These are phyloP conservation scores for Carex scoparia DNA, from an alignment of 176 grass and related monocot species.

Conservation along the genomic window DNA sequence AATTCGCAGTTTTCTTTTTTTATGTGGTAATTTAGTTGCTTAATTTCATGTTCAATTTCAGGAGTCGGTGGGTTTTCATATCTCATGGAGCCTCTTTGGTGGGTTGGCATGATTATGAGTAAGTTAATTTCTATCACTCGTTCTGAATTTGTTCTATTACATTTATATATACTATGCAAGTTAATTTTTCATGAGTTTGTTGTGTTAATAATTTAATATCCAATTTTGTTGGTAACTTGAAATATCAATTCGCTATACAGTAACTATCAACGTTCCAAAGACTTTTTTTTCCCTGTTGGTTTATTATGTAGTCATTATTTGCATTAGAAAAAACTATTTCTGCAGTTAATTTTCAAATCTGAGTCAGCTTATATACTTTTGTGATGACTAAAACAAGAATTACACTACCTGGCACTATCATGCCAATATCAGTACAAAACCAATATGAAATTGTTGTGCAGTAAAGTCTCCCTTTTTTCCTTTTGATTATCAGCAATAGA, in stretches of 20 bases:
- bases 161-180: background rate
- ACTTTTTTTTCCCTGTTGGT: background rate
- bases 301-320: background rate
- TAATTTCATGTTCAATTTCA: slow-evolving; percentile 21
- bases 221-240: background rate
- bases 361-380: background rate
- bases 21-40: background rate
- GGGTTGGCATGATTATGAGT: slow-evolving; percentile 97
- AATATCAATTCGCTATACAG: background rate
- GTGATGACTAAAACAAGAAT: background rate
- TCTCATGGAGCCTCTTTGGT: slow-evolving; percentile 91
- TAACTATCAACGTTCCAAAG: background rate
- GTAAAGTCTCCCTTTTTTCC: background rate
- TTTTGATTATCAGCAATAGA: background rate
- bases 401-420: background rate
- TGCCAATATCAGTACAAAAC: background rate
- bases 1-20: background rate
- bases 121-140: slow-evolving; percentile 26
- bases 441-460: background rate
- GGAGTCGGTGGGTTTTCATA: slow-evolving; percentile 90
- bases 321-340: background rate
- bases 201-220: background rate
- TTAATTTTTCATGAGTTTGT: background rate
- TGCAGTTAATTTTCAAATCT: background rate
- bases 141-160: background rate